Evolutionary conservation across 2,329 filamentous ascomycete species (phyloP).

Genomic region (Aspergillaceae sp.): DNA sequence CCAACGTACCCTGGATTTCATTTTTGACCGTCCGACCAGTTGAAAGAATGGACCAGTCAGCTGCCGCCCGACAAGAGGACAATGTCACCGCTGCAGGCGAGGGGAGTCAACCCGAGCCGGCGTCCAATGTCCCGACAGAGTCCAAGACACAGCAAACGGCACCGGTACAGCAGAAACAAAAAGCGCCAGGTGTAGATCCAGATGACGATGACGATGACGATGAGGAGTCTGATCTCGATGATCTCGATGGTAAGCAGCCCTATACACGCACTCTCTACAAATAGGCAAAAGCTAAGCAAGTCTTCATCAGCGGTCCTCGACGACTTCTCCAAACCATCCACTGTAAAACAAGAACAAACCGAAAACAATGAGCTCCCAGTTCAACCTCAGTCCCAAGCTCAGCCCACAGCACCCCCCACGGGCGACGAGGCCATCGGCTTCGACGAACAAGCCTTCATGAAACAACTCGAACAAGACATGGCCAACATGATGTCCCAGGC

Average conservation of each 20-base stretch:
- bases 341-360: conserved; percentile 10
- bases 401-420: not conserved
- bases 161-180: not conserved
- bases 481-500: conserved; percentile 59
- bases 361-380: not conserved
- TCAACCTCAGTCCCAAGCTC: not conserved
- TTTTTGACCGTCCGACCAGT: not conserved
- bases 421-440: conserved; percentile 11
- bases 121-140: not conserved
- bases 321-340: conserved; percentile 55
- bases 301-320: conserved; percentile 69
- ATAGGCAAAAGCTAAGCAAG: conserved; percentile 3
- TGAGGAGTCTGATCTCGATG: conserved; percentile 88
- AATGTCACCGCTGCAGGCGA: not conserved
- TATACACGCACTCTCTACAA: not conserved
- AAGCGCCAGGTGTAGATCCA: no score
- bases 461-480: conserved; percentile 85
- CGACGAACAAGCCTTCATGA: conserved; percentile 54
- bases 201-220: conserved; percentile 44
- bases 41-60: not conserved
- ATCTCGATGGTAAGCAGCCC: conserved; percentile 65
- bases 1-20: not conserved
- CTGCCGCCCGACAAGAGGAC: not conserved
- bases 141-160: conserved; percentile 1
- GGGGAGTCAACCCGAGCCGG: not conserved